These are phyloP conservation scores for Irineochytrium annulatum DNA, from an alignment of 192 early-diverging fungal species.

Conservation along the genomic window DNA sequence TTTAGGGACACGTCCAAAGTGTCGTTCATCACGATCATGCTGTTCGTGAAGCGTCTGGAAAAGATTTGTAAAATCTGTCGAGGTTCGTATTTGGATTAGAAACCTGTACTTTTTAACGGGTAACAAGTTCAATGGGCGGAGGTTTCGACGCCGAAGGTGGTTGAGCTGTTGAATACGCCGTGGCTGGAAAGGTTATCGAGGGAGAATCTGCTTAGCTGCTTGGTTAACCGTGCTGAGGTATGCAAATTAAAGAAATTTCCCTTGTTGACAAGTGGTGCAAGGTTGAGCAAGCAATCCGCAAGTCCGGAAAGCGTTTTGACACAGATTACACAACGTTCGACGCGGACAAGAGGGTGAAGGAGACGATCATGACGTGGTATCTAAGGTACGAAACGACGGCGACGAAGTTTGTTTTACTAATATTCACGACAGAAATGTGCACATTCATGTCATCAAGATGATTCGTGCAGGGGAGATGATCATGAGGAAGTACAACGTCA, in stretches of 20 bases:
- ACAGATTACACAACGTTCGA: no score
- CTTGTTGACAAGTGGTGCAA: neutral
- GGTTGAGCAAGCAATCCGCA: neutral
- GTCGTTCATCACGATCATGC: neutral
- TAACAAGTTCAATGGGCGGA: slow-evolving; percentile 16
- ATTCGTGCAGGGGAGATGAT: neutral
- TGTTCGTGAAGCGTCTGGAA: neutral
- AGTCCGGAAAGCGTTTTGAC: slow-evolving; percentile 5
- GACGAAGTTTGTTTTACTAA: slow-evolving; percentile 5
- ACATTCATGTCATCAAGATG: neutral
- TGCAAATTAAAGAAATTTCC: neutral
- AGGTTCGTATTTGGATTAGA: neutral
- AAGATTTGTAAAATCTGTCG: neutral
- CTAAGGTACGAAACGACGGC: no score
- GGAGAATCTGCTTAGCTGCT: slow-evolving; percentile 9
- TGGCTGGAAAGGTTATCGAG: neutral
- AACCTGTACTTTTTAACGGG: neutral
- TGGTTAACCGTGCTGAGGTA: slow-evolving; percentile 10
- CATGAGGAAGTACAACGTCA: neutral
- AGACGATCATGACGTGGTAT: no score
- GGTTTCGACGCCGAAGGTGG: neutral
- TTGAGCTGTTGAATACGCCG: slow-evolving; percentile 8
- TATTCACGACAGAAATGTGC: neutral
- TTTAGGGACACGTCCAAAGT: neutral
- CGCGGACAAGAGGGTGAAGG: no score